These are phyloP conservation scores for Hypoxylon sp. DNA, from an alignment of 2,329 filamentous ascomycete species.

Conservation along the genomic window DNA sequence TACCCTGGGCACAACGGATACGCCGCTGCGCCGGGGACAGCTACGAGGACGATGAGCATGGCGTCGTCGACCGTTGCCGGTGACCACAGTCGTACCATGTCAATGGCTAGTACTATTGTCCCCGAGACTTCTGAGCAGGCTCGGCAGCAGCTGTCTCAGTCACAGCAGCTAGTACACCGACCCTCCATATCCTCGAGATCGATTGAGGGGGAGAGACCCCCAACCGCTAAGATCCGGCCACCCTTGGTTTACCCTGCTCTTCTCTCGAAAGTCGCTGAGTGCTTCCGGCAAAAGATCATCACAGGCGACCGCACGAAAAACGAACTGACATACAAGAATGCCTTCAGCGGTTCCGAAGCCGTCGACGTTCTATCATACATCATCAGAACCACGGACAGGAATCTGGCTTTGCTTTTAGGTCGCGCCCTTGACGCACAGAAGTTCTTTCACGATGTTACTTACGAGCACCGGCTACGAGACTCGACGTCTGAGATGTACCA, in stretches of 20 bases:
- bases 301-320: constrained; percentile 94
- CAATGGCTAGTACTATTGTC: constrained; percentile 88
- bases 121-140: constrained; percentile 72
- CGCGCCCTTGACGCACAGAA: constrained; percentile 96
- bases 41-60: constrained; percentile 74
- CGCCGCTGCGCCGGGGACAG: constrained; percentile 65
- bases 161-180: constrained; percentile 68
- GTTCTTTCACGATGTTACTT: constrained; percentile 99
- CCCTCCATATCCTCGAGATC: constrained; percentile 71
- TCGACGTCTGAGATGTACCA: constrained; percentile 97
- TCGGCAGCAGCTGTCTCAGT: constrained; percentile 65
- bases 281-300: constrained; percentile 90
- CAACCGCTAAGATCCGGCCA: constrained; percentile 75
- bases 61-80: constrained; percentile 65
- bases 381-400: constrained; percentile 96
- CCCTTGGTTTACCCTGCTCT: constrained; percentile 95
- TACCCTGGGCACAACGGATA: constrained; percentile 57
- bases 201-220: constrained; percentile 69
- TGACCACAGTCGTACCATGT: constrained; percentile 80
- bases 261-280: constrained; percentile 92
- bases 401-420: constrained; percentile 90
- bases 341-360: constrained; percentile 94
- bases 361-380: constrained; percentile 97
- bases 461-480: constrained; percentile 94
- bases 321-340: constrained; percentile 95